These are phyloP conservation scores for Dioszegia aurantiaca DNA, from an alignment of 768 basidiomycete genomes.

Conservation along the genomic window DNA sequence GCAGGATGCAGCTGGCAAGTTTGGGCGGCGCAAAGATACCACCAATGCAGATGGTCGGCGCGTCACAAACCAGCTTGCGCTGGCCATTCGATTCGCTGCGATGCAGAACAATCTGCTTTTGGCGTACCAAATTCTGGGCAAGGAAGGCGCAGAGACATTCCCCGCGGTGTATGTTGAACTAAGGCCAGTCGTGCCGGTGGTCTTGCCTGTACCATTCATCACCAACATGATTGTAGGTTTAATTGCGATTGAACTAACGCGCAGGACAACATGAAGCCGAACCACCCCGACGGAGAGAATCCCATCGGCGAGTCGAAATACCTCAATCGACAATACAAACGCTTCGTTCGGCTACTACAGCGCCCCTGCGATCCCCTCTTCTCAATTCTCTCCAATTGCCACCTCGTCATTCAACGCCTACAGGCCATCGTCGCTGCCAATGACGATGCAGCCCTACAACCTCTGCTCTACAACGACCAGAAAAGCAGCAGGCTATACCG, in stretches of 20 bases:
- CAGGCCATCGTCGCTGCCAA: background rate
- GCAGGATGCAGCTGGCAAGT: background rate
- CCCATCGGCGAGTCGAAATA: slow-evolving; percentile 9
- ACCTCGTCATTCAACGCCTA: slow-evolving; percentile 5
- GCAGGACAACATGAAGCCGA: background rate
- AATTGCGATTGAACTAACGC: background rate
- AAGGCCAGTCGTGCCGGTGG: background rate
- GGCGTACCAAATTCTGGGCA: slow-evolving; percentile 1
- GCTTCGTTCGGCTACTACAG: background rate
- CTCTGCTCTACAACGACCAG: background rate
- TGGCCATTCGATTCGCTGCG: slow-evolving; percentile 25
- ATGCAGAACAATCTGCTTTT: slow-evolving; percentile 15
- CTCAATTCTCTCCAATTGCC: slow-evolving; percentile 1
- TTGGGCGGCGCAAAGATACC: background rate
- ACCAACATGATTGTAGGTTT: slow-evolving; percentile 12
- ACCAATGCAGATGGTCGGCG: slow-evolving; percentile 14
- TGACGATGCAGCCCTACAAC: background rate
- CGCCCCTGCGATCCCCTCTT: slow-evolving; percentile 6
- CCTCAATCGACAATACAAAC: background rate
- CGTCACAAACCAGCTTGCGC: slow-evolving; percentile 22
- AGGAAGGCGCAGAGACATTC: slow-evolving; percentile 10
- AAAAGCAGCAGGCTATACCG: background rate
- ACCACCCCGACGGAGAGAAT: slow-evolving; percentile 1
- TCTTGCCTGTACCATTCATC: slow-evolving; percentile 1
- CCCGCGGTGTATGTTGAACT: background rate